Evolutionary conservation across 148 eudicot genomes (phyloP).

Genomic region (Gaultheria prostrata): DNA sequence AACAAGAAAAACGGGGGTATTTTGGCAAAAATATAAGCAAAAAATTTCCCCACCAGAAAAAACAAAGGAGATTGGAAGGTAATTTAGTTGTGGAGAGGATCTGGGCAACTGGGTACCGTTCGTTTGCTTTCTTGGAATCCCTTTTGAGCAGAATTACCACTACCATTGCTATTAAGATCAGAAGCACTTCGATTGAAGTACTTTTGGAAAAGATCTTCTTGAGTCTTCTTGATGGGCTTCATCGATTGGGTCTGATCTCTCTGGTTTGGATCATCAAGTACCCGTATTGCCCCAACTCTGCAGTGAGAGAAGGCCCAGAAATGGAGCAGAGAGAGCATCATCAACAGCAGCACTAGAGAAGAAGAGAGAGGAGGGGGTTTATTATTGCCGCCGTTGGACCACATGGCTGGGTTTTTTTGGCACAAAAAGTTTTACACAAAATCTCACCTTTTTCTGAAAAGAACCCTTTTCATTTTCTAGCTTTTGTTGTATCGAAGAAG

Average conservation of each 20-base stretch:
- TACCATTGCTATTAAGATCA: conserved; percentile 15
- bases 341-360: conserved; percentile 15
- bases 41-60: not conserved
- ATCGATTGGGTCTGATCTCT: not conserved
- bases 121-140: conserved; percentile 41
- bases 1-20: conserved; percentile 86
- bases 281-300: conserved; percentile 35
- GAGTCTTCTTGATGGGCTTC: conserved; percentile 5
- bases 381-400: conserved; percentile 41
- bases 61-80: not conserved
- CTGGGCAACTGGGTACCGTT: conserved; percentile 83
- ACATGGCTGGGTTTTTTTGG: conserved; percentile 29
- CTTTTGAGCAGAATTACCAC: not conserved
- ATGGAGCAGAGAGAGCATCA: conserved; percentile 32
- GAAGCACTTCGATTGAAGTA: conserved; percentile 33
- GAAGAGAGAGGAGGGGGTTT: conserved; percentile 14
- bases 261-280: not conserved
- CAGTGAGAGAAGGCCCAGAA: conserved; percentile 21
- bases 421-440: conserved; percentile 18
- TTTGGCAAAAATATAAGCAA: conserved; percentile 35
- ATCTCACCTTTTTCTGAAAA: not conserved
- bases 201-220: conserved; percentile 29
- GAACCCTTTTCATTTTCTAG: not conserved
- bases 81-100: conserved; percentile 61
- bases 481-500: not conserved